These are phyloP conservation scores for Botrytis tulipae DNA, from an alignment of 2,329 filamentous ascomycete species.

Conservation along the genomic window DNA sequence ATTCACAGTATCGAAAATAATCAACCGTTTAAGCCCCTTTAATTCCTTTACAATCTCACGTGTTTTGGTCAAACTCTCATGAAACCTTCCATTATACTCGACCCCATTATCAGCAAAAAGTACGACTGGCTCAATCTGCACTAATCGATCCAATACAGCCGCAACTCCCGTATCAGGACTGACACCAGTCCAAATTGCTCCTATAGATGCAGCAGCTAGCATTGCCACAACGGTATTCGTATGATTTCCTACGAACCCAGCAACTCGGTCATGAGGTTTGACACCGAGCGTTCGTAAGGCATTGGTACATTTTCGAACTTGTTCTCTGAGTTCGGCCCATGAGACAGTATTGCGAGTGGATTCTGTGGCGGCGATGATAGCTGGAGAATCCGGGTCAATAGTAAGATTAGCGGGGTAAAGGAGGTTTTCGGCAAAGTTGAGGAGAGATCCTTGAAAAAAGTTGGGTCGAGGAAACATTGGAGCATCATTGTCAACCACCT, in stretches of 20 bases:
- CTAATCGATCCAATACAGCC: conserved; percentile 82
- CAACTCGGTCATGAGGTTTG: conserved; percentile 54
- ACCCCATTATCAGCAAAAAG: conserved; percentile 86
- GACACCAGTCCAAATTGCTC: conserved; percentile 89
- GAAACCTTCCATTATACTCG: conserved; percentile 87
- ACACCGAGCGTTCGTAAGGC: conserved; percentile 68
- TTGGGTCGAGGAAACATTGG: conserved; percentile 82
- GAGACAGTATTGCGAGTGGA: conserved; percentile 56
- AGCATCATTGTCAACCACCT: conserved; percentile 67
- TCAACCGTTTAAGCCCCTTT: conserved; percentile 59
- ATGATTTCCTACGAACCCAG: conserved; percentile 85
- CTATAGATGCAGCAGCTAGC: conserved; percentile 77
- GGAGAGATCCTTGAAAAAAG: conserved; percentile 74
- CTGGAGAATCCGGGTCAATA: conserved; percentile 59
- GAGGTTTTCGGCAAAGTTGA: conserved; percentile 96
- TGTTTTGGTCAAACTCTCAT: conserved; percentile 77
- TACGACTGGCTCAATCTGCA: conserved; percentile 73
- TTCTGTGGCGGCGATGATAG: conserved; percentile 82
- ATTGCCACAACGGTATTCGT: conserved; percentile 83
- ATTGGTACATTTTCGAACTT: conserved; percentile 70
- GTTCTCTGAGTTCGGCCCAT: conserved; percentile 78
- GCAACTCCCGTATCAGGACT: conserved; percentile 90
- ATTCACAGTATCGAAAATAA: conserved; percentile 69
- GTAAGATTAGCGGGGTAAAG: conserved; percentile 67
- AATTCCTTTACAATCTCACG: conserved; percentile 70